Evolutionary conservation across 495 filamentous ascomycete genomes (phyloP).

Genomic region (Podospora didyma): DNA sequence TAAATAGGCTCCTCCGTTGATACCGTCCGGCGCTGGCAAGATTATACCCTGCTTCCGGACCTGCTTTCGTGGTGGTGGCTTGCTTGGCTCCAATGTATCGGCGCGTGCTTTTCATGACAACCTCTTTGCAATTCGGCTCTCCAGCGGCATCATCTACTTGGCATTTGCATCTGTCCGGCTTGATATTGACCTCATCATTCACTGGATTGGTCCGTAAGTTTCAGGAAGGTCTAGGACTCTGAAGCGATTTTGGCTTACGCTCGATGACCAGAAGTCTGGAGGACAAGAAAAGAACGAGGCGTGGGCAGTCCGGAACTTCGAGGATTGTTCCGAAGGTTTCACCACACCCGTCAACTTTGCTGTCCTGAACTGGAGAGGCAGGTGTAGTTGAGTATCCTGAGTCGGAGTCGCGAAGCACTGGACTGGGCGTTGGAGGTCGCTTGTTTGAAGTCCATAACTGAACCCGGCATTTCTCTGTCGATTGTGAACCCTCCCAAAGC

Average conservation of each 20-base stretch:
- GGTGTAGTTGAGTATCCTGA: not conserved
- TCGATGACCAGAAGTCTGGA: not conserved
- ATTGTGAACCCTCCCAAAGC: not conserved
- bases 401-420: not conserved
- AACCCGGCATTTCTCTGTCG: not conserved
- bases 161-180: not conserved
- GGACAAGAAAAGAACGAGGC: constrained; percentile 5
- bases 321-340: constrained; percentile 4
- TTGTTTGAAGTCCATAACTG: not conserved
- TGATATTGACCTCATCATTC: not conserved
- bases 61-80: too few relatives aligned
- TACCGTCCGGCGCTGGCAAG: not conserved
- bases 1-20: not conserved
- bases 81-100: not conserved
- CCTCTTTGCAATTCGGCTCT: not conserved
- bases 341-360: not conserved
- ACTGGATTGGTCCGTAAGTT: not conserved
- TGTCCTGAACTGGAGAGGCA: not conserved
- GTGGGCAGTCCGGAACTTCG: not conserved
- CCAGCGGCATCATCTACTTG: not conserved
- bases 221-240: not conserved
- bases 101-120: not conserved
- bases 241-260: not conserved
- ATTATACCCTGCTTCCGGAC: not conserved
- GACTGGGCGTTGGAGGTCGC: not conserved